Base-by-base conservation (phyloP, 2,329 filamentous ascomycete genomes). In the Daldinia eschscholtzii region DNA sequence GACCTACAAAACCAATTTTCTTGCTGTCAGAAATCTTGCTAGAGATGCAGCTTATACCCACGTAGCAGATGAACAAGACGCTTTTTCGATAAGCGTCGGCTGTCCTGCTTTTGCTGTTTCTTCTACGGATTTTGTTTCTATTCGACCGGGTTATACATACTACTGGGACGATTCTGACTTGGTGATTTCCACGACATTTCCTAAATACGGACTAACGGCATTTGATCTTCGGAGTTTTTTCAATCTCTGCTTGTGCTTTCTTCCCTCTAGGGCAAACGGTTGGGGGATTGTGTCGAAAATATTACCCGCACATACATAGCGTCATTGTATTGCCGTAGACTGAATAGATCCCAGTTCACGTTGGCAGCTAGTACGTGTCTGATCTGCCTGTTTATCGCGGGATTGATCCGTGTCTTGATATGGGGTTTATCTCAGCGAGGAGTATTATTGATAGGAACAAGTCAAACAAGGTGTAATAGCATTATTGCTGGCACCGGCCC, bases 31-130 rank as follows among this genome's bases (percentile, higher is more conserved):
- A 50, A 67, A 67, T 65, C 57, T 68, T 72, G 60, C 65, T 64
- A 61, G 70, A 71, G 69, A 69, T 63, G 23, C 66, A 61, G 68
- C 67, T 67, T 73, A 74, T 74, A 74, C 73, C 73, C 72, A 67
- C 33, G 61, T 44, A 41, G 65, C 41, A 48, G 65, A 68, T 50
- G 46, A 57, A 56, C 64, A 30, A 35, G 67, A 57, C 41, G 60
- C 64, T 35, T 63, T 28, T 55, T 60, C 44, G 4, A 44, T 20
- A 18, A 18, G 57, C 53, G 59, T 69, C 30, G 55, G 55, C 39
- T 57, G 48, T 65, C 15, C 62, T 64, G 61, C 60, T 63, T 59
- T 66, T 65, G 68, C 65, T 69, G 53, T 63, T 55, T 53, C 57
- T 68, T 57, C 53, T 42, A 55, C 61, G 52, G 65, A 53, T 39